phyloP scores from a whole-genome alignment of 768 basidiomycete genomes.

The Coprinopsis cinerea region DNA sequence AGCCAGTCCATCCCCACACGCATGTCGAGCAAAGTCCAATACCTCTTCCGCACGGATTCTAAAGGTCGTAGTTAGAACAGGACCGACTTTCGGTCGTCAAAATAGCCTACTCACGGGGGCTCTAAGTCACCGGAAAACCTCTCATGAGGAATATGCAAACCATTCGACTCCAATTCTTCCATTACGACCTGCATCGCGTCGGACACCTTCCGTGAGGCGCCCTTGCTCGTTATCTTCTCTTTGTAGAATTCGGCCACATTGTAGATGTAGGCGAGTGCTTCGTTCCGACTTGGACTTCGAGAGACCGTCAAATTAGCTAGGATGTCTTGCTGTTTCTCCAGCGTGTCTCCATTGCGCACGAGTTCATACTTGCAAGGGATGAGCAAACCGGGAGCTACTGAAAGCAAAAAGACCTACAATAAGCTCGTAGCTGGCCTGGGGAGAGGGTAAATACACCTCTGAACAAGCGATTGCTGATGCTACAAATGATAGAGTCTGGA shows the following conservation, averaged over 20 bases:
- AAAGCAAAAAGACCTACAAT: constrained; percentile 42
- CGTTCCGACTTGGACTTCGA: constrained; percentile 27
- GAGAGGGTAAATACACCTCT: constrained; percentile 50
- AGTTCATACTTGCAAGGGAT: constrained; percentile 50
- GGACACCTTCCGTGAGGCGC: constrained; percentile 39
- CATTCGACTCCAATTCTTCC: constrained; percentile 56
- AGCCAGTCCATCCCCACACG: constrained; percentile 48
- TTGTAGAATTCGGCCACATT: constrained; percentile 48
- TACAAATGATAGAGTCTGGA: constrained; percentile 50
- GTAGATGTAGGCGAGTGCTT: constrained; percentile 26
- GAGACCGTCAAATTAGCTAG: constrained; percentile 34
- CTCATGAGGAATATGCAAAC: constrained; percentile 37
- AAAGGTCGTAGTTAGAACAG: constrained; percentile 21
- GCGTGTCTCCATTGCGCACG: constrained; percentile 44
- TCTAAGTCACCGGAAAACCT: constrained; percentile 19
- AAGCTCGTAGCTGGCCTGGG: constrained; percentile 51
- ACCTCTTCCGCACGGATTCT: constrained; percentile 43
- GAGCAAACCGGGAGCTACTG: neutral
- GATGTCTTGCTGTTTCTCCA: constrained; percentile 43
- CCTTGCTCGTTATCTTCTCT: constrained; percentile 38
- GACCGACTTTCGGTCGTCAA: constrained; percentile 9
- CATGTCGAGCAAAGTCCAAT: constrained; percentile 50
- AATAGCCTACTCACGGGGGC: constrained; percentile 40
- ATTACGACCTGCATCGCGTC: constrained; percentile 54
- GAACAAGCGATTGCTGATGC: constrained; percentile 45